Conservation (phyloP, 495 filamentous ascomycete genomes). For the Elaphomyces granulatus region DNA sequence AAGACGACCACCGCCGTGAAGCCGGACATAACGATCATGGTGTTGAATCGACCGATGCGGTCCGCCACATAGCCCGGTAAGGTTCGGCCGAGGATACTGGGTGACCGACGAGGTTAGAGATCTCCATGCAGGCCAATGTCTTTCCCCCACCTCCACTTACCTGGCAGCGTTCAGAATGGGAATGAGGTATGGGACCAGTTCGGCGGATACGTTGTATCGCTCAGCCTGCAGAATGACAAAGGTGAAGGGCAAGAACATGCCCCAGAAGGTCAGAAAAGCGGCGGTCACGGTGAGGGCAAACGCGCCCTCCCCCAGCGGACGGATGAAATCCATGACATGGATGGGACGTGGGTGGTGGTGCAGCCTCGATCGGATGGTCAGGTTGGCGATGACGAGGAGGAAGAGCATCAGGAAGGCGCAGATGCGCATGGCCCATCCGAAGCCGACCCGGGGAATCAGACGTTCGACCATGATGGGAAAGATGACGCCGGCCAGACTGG, state of each 20-base stretch:
- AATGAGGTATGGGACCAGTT: conserved; percentile 49
- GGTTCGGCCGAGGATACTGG: conserved; percentile 18
- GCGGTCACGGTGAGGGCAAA: conserved; percentile 47
- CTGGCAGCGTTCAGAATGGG: conserved; percentile 60
- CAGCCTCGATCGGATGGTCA: conserved; percentile 51
- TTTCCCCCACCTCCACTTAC: no score
- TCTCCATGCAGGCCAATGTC: no score
- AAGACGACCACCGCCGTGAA: conserved; percentile 16
- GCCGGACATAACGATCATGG: conserved; percentile 11
- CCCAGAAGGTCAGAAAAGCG: conserved; percentile 43
- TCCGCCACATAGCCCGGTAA: conserved; percentile 18
- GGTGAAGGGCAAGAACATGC: conserved; percentile 56
- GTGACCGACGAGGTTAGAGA: background rate
- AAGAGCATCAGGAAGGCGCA: conserved; percentile 54
- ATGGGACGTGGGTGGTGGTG: conserved; percentile 41
- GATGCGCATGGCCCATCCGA: conserved; percentile 58
- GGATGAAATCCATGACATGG: conserved; percentile 38
- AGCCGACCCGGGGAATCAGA: conserved; percentile 49
- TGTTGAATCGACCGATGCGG: conserved; percentile 22
- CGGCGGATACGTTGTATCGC: conserved; percentile 37
- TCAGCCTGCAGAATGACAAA: conserved; percentile 48
- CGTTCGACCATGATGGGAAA: conserved; percentile 53
- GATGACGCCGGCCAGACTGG: conserved; percentile 39
- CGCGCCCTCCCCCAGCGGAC: conserved; percentile 46
- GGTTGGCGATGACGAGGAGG: conserved; percentile 45